These are phyloP conservation scores for Cladosporium velox DNA, from an alignment of 2,329 filamentous ascomycete genomes.

Conservation along the genomic window DNA sequence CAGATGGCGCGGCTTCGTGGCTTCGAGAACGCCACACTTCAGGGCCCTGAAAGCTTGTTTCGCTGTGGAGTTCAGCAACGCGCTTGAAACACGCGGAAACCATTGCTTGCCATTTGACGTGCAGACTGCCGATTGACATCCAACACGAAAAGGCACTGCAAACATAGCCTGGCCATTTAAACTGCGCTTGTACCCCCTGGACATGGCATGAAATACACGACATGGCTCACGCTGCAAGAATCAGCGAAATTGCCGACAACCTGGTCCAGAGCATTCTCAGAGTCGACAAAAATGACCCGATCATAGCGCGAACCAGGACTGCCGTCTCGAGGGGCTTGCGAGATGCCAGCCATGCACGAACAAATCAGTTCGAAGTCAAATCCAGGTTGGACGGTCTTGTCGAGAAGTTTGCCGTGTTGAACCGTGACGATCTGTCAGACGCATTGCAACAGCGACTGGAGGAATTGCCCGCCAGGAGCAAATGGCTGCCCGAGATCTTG, in stretches of 20 bases:
- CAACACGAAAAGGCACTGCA: background rate
- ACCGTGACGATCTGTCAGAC: conserved; percentile 77
- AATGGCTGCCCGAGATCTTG: conserved; percentile 77
- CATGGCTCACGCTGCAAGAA: conserved; percentile 71
- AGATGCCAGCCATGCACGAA: conserved; percentile 46
- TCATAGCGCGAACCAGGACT: conserved; percentile 42
- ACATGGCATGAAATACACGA: background rate
- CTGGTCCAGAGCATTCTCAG: conserved; percentile 66
- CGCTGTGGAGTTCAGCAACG: conserved; percentile 9
- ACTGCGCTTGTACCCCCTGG: background rate
- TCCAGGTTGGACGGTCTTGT: conserved; percentile 58
- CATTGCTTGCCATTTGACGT: background rate
- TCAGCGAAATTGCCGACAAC: conserved; percentile 68
- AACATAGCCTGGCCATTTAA: background rate
- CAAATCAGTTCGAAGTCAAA: conserved; percentile 53
- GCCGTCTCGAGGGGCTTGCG: conserved; percentile 43
- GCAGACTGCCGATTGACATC: background rate
- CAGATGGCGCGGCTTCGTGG: conserved; percentile 1
- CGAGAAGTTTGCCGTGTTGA: conserved; percentile 81
- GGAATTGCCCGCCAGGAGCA: conserved; percentile 58
- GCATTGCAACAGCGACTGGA: conserved; percentile 61
- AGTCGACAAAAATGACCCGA: conserved; percentile 35
- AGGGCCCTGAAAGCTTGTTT: conserved; percentile 18
- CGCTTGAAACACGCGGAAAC: background rate
- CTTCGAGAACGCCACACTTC: background rate